A percentile compares a stretch with the other conserved stretches of the same genome.
Evolutionary conservation across 768 basidiomycete genomes (phyloP).

Genomic region (Strobilomyces echinocephalus): DNA sequence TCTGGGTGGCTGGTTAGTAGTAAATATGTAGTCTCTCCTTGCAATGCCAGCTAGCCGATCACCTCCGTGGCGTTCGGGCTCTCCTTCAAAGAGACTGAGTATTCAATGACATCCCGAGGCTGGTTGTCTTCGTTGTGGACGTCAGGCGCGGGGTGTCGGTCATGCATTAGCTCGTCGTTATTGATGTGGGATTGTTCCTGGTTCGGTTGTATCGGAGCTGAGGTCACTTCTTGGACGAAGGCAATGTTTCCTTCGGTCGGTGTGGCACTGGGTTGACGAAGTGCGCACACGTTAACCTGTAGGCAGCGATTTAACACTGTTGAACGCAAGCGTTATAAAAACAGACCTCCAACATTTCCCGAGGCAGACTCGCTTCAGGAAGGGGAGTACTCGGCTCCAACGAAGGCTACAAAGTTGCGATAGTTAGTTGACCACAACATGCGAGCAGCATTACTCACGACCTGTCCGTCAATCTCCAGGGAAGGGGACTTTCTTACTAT

Average conservation of each 20-base stretch:
- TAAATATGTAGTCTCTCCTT: neutral
- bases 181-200: conserved; percentile 1
- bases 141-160: neutral
- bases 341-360: conserved; percentile 12
- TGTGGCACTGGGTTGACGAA: conserved; percentile 10
- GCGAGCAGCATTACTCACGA: conserved; percentile 7
- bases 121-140: neutral
- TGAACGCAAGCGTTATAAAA: neutral
- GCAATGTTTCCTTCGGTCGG: conserved; percentile 23
- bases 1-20: conserved; percentile 9
- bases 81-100: conserved; percentile 1
- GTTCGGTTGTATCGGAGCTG: neutral
- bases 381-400: neutral
- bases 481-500: neutral
- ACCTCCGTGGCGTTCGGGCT: conserved; percentile 10
- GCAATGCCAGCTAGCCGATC: neutral
- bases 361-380: neutral
- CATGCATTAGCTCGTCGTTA: neutral
- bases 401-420: conserved; percentile 1
- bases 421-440: neutral
- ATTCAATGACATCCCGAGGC: neutral
- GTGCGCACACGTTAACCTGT: conserved; percentile 2
- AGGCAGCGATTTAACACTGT: neutral
- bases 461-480: neutral
- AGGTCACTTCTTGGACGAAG: conserved; percentile 8